Evolutionary conservation across 2,329 filamentous ascomycete genomes (phyloP).

Genomic region (Beauveria sp.): DNA sequence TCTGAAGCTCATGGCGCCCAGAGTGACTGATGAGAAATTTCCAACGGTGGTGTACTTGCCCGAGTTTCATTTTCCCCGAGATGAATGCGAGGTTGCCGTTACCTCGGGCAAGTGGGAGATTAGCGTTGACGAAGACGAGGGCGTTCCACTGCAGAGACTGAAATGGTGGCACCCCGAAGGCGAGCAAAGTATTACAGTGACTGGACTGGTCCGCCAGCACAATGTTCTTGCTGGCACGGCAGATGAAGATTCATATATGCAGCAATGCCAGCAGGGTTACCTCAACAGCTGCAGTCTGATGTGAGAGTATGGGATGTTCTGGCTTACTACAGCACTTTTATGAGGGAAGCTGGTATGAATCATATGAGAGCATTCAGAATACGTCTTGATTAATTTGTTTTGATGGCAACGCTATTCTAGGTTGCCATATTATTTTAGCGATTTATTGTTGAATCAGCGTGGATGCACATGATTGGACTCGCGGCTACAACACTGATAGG

Average conservation of each 20-base stretch:
- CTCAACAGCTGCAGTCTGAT: conserved; percentile 44
- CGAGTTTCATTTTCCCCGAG: conserved; percentile 82
- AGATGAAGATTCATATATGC: conserved; percentile 73
- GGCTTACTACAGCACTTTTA: no score
- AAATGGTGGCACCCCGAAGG: conserved; percentile 92
- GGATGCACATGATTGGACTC: neutral
- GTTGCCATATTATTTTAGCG: neutral
- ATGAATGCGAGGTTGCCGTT: conserved; percentile 63
- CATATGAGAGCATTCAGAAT: neutral
- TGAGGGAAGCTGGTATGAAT: neutral
- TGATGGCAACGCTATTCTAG: neutral
- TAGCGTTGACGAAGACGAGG: conserved; percentile 61
- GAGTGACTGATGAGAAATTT: conserved; percentile 49
- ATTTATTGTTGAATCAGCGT: neutral
- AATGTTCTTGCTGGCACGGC: conserved; percentile 49
- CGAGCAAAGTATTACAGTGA: conserved; percentile 70
- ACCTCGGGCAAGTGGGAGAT: conserved; percentile 89
- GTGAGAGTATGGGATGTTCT: conserved; percentile 29
- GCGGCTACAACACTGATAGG: neutral
- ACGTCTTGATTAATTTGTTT: neutral
- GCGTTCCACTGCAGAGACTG: conserved; percentile 64
- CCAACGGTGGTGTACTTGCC: conserved; percentile 84
- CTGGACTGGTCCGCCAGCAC: conserved; percentile 61
- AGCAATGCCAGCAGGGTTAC: conserved; percentile 50
- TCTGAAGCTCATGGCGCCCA: conserved; percentile 57